phyloP scores from a whole-genome alignment of 345 rosid species.

The Cochlearia excelsa region DNA sequence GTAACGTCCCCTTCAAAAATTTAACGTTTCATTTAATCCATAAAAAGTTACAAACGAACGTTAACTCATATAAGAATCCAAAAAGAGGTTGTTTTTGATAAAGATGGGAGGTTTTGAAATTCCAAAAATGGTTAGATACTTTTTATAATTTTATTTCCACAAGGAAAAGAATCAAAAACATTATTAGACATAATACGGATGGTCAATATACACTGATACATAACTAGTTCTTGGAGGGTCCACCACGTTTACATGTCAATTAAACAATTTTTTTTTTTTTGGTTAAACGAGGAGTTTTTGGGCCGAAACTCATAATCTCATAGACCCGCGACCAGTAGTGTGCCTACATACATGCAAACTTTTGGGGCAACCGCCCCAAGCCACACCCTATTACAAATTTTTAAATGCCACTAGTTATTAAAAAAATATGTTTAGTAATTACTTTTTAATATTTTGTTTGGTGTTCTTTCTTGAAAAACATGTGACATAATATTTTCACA shows the following conservation, averaged over 20 bases:
- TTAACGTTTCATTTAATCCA: slow-evolving; percentile 15
- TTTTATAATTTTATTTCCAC: neutral
- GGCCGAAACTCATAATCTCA: too few species aligned
- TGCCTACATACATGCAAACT: too few species aligned
- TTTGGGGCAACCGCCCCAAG: too few species aligned
- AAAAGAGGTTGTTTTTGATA: slow-evolving; percentile 29
- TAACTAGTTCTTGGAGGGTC: slow-evolving; percentile 22
- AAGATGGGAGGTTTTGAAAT: slow-evolving; percentile 24
- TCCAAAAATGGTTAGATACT: slow-evolving; percentile 22
- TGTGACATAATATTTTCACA: too few species aligned
- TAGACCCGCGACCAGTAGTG: too few species aligned
- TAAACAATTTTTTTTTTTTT: neutral
- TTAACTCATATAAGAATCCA: slow-evolving; percentile 12
- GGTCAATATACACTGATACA: neutral
- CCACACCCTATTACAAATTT: too few species aligned
- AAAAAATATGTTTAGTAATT: too few species aligned
- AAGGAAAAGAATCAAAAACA: neutral
- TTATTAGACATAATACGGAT: neutral
- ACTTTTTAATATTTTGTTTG: too few species aligned
- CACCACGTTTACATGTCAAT: slow-evolving; percentile 23
- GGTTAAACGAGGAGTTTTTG: too few species aligned
- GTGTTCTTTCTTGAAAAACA: too few species aligned
- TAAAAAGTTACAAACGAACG: slow-evolving; percentile 3
- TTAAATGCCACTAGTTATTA: too few species aligned
- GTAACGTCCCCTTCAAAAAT: slow-evolving; percentile 24